phyloP scores from a whole-genome alignment of 176 grass and related monocot genomes.

The Sorghum bicolor region DNA sequence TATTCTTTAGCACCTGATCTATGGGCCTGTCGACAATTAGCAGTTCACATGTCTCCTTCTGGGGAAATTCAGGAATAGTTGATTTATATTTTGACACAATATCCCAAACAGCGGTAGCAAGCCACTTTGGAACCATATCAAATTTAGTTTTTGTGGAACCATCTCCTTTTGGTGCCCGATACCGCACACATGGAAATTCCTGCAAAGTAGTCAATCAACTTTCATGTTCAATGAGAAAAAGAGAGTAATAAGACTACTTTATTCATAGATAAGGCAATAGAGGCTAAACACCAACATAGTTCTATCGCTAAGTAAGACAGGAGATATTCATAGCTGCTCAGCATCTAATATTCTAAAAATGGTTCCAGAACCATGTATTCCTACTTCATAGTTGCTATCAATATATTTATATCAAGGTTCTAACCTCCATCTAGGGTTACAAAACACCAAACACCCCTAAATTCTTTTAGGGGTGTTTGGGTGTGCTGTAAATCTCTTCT shows the following conservation, averaged over 20 bases:
- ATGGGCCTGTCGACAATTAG: slow-evolving; percentile 82
- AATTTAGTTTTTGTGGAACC: slow-evolving; percentile 30
- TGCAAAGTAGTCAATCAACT: slow-evolving; percentile 30
- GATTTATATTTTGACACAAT: slow-evolving; percentile 83
- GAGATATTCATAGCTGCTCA: background rate
- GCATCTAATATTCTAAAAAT: slow-evolving; percentile 3
- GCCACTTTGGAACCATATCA: slow-evolving; percentile 78
- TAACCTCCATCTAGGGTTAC: background rate
- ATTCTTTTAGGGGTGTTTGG: background rate
- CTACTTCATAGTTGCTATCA: background rate
- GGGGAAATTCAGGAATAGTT: slow-evolving; percentile 87
- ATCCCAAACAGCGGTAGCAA: slow-evolving; percentile 79
- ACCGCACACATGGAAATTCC: slow-evolving; percentile 86
- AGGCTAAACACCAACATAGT: background rate
- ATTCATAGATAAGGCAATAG: background rate
- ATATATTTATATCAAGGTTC: background rate
- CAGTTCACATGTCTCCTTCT: slow-evolving; percentile 94
- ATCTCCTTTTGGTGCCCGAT: slow-evolving; percentile 74
- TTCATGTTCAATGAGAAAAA: slow-evolving; percentile 6
- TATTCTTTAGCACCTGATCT: slow-evolving; percentile 76
- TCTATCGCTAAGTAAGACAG: background rate
- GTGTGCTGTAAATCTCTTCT: background rate
- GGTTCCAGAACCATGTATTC: slow-evolving; percentile 11
- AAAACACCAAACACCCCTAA: background rate
- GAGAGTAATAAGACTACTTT: slow-evolving; percentile 8